Evolutionary conservation across 2,329 filamentous ascomycete genomes (phyloP).

Genomic region (Fusarium musae): DNA sequence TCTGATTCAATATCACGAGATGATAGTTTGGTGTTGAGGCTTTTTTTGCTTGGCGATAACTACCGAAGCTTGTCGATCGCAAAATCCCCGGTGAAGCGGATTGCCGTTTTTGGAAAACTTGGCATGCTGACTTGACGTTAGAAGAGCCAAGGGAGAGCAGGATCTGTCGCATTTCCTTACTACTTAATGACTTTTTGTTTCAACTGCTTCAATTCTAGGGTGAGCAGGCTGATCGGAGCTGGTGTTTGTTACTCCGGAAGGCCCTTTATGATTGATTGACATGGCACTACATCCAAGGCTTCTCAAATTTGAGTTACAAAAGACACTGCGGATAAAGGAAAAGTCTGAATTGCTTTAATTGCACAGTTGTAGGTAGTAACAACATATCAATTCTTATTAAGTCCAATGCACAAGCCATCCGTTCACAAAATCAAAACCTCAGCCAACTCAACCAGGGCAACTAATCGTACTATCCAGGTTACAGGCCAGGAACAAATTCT

Average conservation of each 20-base stretch:
- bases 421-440: no score
- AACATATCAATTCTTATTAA: fast-evolving
- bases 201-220: background rate
- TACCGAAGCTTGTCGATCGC: background rate
- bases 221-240: background rate
- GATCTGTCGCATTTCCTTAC: background rate
- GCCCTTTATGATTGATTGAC: no score
- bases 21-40: background rate
- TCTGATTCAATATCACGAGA: slow-evolving; percentile 4
- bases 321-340: no score
- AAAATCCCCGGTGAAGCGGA: background rate
- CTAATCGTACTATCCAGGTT: fast-evolving
- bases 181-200: background rate
- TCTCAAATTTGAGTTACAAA: no score
- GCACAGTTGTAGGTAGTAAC: no score
- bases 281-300: no score
- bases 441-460: no score
- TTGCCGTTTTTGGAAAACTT: background rate
- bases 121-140: background rate
- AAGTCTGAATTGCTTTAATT: fast-evolving
- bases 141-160: background rate
- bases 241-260: background rate
- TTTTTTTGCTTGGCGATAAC: background rate
- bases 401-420: no score
- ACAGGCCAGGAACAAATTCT: no score